Conservation (phyloP, 768 basidiomycete species). For the Porphyrellus cyaneotinctus region DNA sequence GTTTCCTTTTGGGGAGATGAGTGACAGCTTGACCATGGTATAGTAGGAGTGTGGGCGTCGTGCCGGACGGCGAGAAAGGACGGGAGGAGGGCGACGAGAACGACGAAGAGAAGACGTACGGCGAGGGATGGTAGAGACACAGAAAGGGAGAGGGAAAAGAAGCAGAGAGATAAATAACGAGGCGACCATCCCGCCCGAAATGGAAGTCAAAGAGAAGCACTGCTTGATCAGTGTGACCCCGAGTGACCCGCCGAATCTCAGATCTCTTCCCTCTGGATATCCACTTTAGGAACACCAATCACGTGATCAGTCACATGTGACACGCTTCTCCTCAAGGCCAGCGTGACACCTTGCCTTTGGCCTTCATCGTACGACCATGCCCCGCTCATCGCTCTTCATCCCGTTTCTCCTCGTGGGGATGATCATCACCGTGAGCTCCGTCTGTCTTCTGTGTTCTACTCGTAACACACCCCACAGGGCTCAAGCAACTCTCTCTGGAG, state of each 20-base stretch:
- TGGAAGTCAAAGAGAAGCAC: constrained; percentile 32
- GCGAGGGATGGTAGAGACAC: constrained; percentile 11
- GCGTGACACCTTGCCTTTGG: constrained; percentile 4
- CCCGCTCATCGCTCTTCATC: constrained; percentile 56
- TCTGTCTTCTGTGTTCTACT: background rate
- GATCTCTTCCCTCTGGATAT: constrained; percentile 16
- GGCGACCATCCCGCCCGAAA: constrained; percentile 18
- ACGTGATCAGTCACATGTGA: constrained; percentile 24
- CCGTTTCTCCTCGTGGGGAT: constrained; percentile 86
- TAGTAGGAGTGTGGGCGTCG: constrained; percentile 14
- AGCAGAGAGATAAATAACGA: constrained; percentile 33
- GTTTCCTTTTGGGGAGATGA: constrained; percentile 69
- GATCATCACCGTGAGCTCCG: constrained; percentile 71
- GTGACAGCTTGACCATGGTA: constrained; percentile 64
- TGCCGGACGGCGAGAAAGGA: constrained; percentile 11
- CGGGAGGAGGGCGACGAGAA: constrained; percentile 12
- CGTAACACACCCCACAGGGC: constrained; percentile 42
- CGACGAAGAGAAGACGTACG: constrained; percentile 14
- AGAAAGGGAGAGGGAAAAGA: constrained; percentile 26
- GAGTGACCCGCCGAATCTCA: constrained; percentile 24
- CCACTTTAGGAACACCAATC: constrained; percentile 1
- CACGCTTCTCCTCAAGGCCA: background rate
- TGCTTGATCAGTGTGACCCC: constrained; percentile 25
- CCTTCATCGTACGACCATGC: constrained; percentile 42
- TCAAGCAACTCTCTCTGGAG: constrained; percentile 78